These are phyloP conservation scores for Colletotrichum musicola DNA, from an alignment of 2,329 filamentous ascomycete genomes.

Conservation along the genomic window DNA sequence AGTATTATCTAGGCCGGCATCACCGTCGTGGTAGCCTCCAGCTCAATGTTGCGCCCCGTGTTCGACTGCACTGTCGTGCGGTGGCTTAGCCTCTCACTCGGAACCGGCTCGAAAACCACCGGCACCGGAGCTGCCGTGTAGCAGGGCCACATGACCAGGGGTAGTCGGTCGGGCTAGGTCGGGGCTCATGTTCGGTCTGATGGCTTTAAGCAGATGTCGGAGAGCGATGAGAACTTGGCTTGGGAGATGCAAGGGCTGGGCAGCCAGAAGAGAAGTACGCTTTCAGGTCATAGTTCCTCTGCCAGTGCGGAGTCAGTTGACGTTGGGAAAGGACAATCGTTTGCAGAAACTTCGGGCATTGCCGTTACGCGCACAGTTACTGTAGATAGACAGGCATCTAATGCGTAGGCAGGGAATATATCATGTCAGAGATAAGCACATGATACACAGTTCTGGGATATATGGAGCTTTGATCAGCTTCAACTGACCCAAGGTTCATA, in stretches of 20 bases:
- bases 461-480: no score
- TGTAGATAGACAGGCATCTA: background rate
- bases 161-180: background rate
- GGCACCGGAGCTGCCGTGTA: background rate
- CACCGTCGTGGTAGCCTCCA: constrained; percentile 39
- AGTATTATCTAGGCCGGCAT: constrained; percentile 37
- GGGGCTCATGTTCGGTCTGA: background rate
- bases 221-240: constrained; percentile 41
- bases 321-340: background rate
- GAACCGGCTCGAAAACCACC: background rate
- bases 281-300: background rate
- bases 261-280: background rate
- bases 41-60: constrained; percentile 40
- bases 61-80: constrained; percentile 37
- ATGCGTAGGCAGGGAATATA: no score
- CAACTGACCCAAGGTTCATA: no score
- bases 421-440: no score
- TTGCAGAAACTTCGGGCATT: background rate
- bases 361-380: background rate
- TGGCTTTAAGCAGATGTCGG: constrained; percentile 39
- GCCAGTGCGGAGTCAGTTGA: background rate
- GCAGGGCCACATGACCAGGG: background rate
- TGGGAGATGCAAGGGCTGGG: constrained; percentile 37
- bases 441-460: no score
- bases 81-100: constrained; percentile 16